Evolutionary conservation across 176 grass and related monocot genomes (phyloP).

Genomic region (Bothriochloa decipiens): DNA sequence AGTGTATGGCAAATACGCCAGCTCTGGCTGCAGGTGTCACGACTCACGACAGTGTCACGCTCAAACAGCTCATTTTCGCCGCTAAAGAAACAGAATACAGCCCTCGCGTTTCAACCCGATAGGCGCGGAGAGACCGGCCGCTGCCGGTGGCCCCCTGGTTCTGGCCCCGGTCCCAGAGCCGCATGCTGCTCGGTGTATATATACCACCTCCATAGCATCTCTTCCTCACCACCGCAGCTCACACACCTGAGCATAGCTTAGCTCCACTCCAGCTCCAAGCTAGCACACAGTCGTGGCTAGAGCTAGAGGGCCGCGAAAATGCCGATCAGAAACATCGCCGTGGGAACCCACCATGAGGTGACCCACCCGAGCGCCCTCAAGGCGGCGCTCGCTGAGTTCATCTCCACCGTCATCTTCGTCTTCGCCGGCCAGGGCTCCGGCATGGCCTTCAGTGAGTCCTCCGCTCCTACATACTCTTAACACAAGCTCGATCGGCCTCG

Average conservation of each 20-base stretch:
- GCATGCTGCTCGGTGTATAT: constrained; percentile 27
- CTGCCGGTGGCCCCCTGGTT: neutral
- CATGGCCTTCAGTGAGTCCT: constrained; percentile 81
- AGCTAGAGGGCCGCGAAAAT: constrained; percentile 37
- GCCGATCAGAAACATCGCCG: constrained; percentile 77
- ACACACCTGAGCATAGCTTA: neutral
- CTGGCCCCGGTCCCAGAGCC: too few species aligned
- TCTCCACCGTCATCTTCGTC: constrained; percentile 98
- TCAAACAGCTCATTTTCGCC: constrained; percentile 30
- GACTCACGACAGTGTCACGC: constrained; percentile 4
- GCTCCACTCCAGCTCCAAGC: neutral
- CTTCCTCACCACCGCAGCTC: constrained; percentile 9
- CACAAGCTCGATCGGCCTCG: neutral
- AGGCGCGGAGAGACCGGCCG: constrained; percentile 9
- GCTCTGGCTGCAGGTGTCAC: neutral
- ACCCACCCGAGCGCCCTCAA: constrained; percentile 75
- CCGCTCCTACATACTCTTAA: neutral
- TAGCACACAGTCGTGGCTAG: neutral
- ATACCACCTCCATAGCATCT: constrained; percentile 22
- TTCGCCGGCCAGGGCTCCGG: constrained; percentile 96
- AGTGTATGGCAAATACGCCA: neutral
- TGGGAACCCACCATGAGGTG: constrained; percentile 69
- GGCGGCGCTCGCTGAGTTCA: constrained; percentile 91
- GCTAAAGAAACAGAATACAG: neutral
- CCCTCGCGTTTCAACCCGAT: constrained; percentile 18